Evolutionary conservation across 1,139 yeast genomes (phyloP), one percentile per base, ranked within the genome.

Genomic region (Yamadazyma membranifaciens): DNA sequence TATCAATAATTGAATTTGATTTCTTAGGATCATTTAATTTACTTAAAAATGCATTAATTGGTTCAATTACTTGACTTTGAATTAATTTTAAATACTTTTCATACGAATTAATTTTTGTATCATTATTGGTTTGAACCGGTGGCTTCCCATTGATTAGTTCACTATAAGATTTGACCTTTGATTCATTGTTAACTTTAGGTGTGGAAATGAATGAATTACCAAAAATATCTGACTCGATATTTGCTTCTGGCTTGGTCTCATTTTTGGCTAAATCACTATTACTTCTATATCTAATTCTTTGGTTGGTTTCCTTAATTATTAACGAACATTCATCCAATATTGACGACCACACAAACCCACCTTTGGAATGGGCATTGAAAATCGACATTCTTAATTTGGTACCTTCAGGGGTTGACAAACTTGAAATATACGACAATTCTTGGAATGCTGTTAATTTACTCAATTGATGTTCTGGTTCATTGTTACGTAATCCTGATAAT

Each of bases 381-480:
- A 84, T 74, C 4, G 80, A 68, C 27, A 59, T 52, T 56, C 89
- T 71, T 41, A 75, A 63, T 41, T 75, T 73, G 9, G 51, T 47
- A 2, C 65, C 73, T 41, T 65, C 72, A 9, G 66, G 51, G 43
- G 78, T 77, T 1, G 65, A 54, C 4, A 78, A 62, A 2, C 81
- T 76, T 4, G 89, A 67, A 37, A 77, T 59, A 48, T 75, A 81
- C 0, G 87, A 83, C 44, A 84, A 65, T 54, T 85, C 94, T 60
- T 84, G 94, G 59, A 80, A 83, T 2, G 92, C 89, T 1, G 87
- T 80, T 42, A 81, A 57, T 47, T 80, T 75, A 12, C 83, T 77
- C 45, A 87, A 74, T 31, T 77, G 80, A 41, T 76, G 68, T 13
- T 69, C 67, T 0, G 68, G 64, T 15, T 64, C 66, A 9, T 61